phyloP scores from a whole-genome alignment of 2,329 filamentous ascomycete genomes.

The Emergomyces orientalis region DNA sequence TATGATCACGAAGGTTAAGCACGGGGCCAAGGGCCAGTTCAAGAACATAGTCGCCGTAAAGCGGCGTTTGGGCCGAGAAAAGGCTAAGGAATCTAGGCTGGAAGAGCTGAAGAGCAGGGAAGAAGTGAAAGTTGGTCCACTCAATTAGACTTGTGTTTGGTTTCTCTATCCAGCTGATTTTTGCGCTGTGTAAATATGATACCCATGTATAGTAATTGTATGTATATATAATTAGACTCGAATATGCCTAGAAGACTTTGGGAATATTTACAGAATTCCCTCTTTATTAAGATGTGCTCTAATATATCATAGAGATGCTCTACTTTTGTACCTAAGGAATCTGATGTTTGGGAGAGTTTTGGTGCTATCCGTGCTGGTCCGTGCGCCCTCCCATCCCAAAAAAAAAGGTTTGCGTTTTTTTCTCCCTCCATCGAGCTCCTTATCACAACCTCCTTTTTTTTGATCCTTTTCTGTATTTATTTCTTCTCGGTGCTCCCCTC shows the following conservation, averaged over 20 bases:
- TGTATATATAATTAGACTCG: neutral
- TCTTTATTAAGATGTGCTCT: neutral
- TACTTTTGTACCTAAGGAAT: no score
- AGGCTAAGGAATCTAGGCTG: constrained; percentile 24
- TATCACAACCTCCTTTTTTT: constrained; percentile 3
- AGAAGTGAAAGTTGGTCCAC: constrained; percentile 41
- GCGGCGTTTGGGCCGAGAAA: constrained; percentile 37
- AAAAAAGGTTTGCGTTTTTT: neutral
- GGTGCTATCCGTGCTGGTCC: constrained; percentile 6
- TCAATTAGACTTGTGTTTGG: constrained; percentile 15
- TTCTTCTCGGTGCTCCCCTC: neutral
- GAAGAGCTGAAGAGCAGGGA: constrained; percentile 28
- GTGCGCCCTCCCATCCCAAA: constrained; percentile 6
- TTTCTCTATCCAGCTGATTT: neutral
- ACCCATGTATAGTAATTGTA: constrained; percentile 2
- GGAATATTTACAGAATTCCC: neutral
- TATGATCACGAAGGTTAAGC: constrained; percentile 85
- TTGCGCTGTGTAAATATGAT: neutral
- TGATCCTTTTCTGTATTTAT: neutral
- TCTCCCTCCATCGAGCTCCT: neutral
- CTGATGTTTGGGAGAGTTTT: neutral
- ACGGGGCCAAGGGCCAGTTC: constrained; percentile 63
- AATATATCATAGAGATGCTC: neutral
- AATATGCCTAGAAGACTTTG: neutral
- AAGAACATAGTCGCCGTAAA: constrained; percentile 45